Percentiles rank a stretch among this genome's conserved stretches.
Evolutionary conservation across 2,329 filamentous ascomycete species (phyloP).

Genomic region (Byssoonygena ceratinophila): DNA sequence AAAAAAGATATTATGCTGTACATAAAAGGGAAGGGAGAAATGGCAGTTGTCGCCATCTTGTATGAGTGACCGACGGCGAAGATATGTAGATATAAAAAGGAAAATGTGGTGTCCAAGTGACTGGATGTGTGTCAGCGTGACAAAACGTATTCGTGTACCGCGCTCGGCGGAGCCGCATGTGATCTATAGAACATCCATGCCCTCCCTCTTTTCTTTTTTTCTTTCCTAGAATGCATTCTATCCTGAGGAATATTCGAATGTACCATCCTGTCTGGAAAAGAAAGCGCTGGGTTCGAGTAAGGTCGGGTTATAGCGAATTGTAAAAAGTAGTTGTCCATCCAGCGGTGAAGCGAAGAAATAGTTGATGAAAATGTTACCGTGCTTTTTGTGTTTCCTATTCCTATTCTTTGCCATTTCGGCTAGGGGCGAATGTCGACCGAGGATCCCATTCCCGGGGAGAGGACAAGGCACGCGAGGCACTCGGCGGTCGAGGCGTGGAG

Average conservation of each 20-base stretch:
- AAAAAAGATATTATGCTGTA: slow-evolving; percentile 5
- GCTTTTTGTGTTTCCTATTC: background rate
- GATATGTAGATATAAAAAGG: background rate
- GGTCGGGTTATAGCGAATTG: background rate
- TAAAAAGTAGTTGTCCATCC: background rate
- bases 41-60: background rate
- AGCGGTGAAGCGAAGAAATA: background rate
- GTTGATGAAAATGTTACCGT: too few species aligned
- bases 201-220: background rate
- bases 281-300: background rate
- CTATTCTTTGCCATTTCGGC: background rate
- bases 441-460: slow-evolving; percentile 30
- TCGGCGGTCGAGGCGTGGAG: slow-evolving; percentile 38
- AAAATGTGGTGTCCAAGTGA: background rate
- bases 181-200: background rate
- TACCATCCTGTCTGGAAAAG: background rate
- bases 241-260: background rate
- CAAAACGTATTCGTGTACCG: slow-evolving; percentile 1
- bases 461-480: slow-evolving; percentile 17
- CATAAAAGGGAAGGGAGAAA: background rate
- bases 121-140: background rate
- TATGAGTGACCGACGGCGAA: background rate
- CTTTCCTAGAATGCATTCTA: background rate
- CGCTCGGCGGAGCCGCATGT: background rate
- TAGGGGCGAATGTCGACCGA: slow-evolving; percentile 28